Evolutionary conservation across 1,284 basidiomycete genomes (phyloP).

Genomic region (Xanthoconium separans): DNA sequence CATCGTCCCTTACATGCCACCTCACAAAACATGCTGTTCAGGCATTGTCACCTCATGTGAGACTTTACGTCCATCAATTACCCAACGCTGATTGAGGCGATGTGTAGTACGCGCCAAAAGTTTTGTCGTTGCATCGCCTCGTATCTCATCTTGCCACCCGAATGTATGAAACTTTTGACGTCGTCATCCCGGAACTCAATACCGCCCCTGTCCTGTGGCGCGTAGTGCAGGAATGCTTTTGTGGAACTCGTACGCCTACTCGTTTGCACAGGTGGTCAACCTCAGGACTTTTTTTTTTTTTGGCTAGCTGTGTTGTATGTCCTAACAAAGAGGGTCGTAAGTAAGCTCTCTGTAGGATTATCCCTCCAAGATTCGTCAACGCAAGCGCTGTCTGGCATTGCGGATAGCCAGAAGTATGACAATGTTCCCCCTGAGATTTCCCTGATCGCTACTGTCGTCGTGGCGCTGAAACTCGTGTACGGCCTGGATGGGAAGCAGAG

Average conservation of each 20-base stretch:
- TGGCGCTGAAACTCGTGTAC: slow-evolving; percentile 82
- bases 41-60: slow-evolving; percentile 68
- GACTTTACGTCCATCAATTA: slow-evolving; percentile 12
- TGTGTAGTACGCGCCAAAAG: slow-evolving; percentile 60
- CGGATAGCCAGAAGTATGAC: slow-evolving; percentile 52
- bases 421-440: slow-evolving; percentile 76
- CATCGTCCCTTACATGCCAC: slow-evolving; percentile 61
- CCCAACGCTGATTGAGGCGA: slow-evolving; percentile 11
- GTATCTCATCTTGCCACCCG: slow-evolving; percentile 61
- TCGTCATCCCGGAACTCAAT: slow-evolving; percentile 80
- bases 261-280: slow-evolving; percentile 4
- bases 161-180: slow-evolving; percentile 51
- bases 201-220: slow-evolving; percentile 80
- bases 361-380: slow-evolving; percentile 58
- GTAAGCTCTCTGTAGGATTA: slow-evolving; percentile 58
- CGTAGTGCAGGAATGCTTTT: slow-evolving; percentile 59
- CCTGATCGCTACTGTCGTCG: slow-evolving; percentile 61
- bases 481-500: slow-evolving; percentile 73
- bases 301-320: slow-evolving; percentile 59
- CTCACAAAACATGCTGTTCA: slow-evolving; percentile 66
- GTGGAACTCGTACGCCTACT: slow-evolving; percentile 72
- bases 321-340: slow-evolving; percentile 57
- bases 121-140: slow-evolving; percentile 57
- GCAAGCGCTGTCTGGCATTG: slow-evolving; percentile 38
- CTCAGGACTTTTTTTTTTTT: background rate